Evolutionary conservation across 225 moss, liverwort and hornwort species (phyloP), one percentile per base, ranked within the genome.

Genomic region (Marchantia paleacea): DNA sequence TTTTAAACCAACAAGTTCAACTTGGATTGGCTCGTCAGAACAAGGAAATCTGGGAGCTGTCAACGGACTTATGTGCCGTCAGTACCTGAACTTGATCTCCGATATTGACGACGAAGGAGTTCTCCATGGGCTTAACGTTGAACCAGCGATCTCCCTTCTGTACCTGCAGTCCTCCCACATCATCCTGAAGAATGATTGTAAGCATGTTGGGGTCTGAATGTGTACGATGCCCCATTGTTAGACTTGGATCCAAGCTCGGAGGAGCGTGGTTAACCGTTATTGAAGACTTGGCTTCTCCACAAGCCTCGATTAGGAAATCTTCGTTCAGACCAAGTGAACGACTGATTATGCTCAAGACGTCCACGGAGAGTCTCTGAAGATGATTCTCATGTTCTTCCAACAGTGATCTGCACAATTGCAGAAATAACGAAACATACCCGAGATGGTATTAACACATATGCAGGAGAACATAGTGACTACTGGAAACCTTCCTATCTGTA

Each of bases 71-170:
- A 65, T 96, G 92, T 63, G 92, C 80, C 1, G 92, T 92, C 2
- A 90, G 88, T 84, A 90, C 92, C 90, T 92, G 89, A 69, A 92
- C 85, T 57, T 90, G 89, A 73, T 92, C 92, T 26, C 91, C 92
- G 70, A 90, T 82, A 71, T 92, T 91, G 68, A 92, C 86, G 26
- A 86, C 85, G 70, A 92, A 91, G 76, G 91, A 88, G 68, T 91
- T 87, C 0, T 87, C 83, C 12, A 85, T 83, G 15, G 92, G 92
- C 50, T 87, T 90, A 31, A 91, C 88, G 14, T 91, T 89, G 52
- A 92, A 78, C 92, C 92, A 92, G 74, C 86, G 68, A 28, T 83
- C 86, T 24, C 79, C 86, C 9, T 49, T 29, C 73, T 87, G 88
- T 79, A 92, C 88, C 69, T 92, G 91, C 24, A 92, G 53, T 26